Evolutionary conservation across 495 filamentous ascomycete genomes (phyloP).

Genomic region (Recurvomyces mirabilis): DNA sequence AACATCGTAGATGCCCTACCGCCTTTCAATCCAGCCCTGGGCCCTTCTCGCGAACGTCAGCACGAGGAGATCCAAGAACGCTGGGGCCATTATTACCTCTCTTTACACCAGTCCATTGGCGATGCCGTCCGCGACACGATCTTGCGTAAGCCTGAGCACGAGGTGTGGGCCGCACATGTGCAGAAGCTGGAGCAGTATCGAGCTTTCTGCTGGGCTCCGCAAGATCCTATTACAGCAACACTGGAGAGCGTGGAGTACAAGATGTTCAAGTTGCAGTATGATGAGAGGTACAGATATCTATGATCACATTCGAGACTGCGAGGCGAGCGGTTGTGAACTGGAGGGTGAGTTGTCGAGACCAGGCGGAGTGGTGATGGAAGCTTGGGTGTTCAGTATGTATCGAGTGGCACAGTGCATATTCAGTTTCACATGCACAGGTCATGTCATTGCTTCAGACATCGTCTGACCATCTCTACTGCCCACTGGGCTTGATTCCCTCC

Average conservation of each 20-base stretch:
- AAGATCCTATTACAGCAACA: not conserved
- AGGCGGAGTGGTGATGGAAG: too few relatives aligned
- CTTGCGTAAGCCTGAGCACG: not conserved
- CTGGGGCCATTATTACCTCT: not conserved
- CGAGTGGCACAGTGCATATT: too few relatives aligned
- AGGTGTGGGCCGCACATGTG: not conserved
- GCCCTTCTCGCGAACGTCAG: not conserved
- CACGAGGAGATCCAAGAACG: not conserved
- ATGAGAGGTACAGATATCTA: too few relatives aligned
- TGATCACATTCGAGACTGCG: too few relatives aligned
- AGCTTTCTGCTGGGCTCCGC: not conserved
- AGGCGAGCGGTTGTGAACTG: too few relatives aligned
- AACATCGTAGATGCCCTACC: too few relatives aligned
- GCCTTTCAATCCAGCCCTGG: too few relatives aligned
- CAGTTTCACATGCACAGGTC: too few relatives aligned
- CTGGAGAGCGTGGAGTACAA: not conserved
- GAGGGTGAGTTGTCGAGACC: too few relatives aligned
- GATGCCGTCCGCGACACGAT: not conserved
- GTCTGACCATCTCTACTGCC: too few relatives aligned
- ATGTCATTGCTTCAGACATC: too few relatives aligned
- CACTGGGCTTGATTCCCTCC: slow-evolving; percentile 38
- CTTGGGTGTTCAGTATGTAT: too few relatives aligned
- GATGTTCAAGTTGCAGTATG: not conserved
- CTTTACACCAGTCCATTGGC: not conserved
- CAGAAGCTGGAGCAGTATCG: not conserved